Evolutionary conservation across 495 filamentous ascomycete genomes (phyloP), one percentile per base, ranked within the genome.

Genomic region (Daldinia vernicosa): DNA sequence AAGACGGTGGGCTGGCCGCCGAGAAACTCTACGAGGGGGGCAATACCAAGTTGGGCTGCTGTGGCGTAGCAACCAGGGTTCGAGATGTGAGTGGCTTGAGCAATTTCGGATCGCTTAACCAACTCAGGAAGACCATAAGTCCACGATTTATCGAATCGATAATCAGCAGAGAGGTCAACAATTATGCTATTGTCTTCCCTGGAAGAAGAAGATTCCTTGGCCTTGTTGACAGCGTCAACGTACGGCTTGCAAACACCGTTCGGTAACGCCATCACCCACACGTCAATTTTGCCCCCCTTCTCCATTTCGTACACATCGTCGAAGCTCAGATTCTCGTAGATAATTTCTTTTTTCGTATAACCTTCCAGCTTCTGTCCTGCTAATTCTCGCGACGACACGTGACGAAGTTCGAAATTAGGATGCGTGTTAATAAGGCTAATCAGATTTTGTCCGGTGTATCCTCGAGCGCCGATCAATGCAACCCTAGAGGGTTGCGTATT

Each of bases 61-160:
- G 95, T 99, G 27, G 95, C 95, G 74, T 98, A 97, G 84, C 95
- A 97, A 58, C 95, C 95, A 32, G 95, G 95, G 82, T 98, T 98
- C 68, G 93, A 84, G 70, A 99, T 98, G 43, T 93, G 89, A 6
- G 89, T 95, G 15, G 95, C 92, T 67, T 90, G 88, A 33, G 91
- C 88, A 58, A 98, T 93, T 61, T 91, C 86, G 28, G 88, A 86
- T 59, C 95, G 87, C 75, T 87, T 86, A 57, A 95, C 88, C 33
- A 98, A 84, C 78, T 98, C 95, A 37, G 95, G 95, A 32, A 99
- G 90, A 77, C 95, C 95, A 76, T 99, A 99, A 7, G 93, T 95
- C 95, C 95, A 99, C 26, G 87, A 88, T 62, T 84, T 80, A 78
- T 97, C 89, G 78, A 99, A 99, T 54, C 95, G 90, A 80, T 97